Conservation (phyloP, 1,139 yeast species). For the Sugiyamaella grinbergsii region DNA sequence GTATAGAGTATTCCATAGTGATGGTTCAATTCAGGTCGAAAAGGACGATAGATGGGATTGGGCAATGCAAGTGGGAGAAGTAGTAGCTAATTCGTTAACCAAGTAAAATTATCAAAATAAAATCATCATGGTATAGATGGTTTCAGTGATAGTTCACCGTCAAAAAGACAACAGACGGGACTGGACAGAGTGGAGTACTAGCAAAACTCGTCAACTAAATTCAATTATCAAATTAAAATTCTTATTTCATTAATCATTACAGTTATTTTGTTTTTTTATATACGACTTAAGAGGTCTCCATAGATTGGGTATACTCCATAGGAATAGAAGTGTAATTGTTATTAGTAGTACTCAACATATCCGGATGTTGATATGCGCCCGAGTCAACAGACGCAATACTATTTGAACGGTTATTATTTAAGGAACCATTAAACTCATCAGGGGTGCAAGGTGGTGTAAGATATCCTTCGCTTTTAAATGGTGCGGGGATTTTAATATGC, state of each 20-base stretch:
- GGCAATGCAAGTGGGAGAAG: slow-evolving; percentile 41
- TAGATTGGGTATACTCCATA: slow-evolving; percentile 20
- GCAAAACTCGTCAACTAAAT: no score
- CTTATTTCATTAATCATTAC: slow-evolving; percentile 9
- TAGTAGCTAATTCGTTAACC: slow-evolving; percentile 1
- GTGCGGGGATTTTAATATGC: slow-evolving; percentile 23
- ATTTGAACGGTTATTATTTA: slow-evolving; percentile 15
- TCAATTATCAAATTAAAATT: background rate
- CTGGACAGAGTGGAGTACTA: no score
- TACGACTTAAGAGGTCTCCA: slow-evolving; percentile 14
- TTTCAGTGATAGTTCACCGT: no score
- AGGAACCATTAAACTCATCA: slow-evolving; percentile 28
- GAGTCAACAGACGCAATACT: slow-evolving; percentile 13
- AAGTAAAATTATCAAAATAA: no score
- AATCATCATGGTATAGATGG: background rate
- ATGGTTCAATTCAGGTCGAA: slow-evolving; percentile 37
- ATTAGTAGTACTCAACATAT: background rate
- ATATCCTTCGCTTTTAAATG: slow-evolving; percentile 29
- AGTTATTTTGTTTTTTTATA: background rate
- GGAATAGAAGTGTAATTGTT: slow-evolving; percentile 13
- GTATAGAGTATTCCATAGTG: slow-evolving; percentile 34
- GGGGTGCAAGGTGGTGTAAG: slow-evolving; percentile 42
- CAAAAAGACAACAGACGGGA: no score
- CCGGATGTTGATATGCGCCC: slow-evolving; percentile 10
- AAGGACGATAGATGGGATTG: slow-evolving; percentile 44